Percentiles rank a stretch among this genome's conserved stretches.
Conservation (phyloP, 495 filamentous ascomycete species). For the Penicillium coffeae region DNA sequence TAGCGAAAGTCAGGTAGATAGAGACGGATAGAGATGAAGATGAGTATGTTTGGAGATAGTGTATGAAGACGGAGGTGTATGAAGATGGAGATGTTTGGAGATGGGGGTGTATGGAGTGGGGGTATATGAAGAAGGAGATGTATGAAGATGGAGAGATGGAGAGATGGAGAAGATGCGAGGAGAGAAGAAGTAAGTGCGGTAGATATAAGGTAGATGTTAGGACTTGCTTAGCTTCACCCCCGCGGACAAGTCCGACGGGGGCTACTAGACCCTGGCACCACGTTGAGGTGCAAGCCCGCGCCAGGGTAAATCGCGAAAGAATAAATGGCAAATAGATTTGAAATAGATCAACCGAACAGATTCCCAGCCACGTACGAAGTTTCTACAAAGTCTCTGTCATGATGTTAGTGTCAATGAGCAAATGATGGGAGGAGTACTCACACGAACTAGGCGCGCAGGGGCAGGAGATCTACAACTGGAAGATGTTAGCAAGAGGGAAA, state of each 20-base stretch:
- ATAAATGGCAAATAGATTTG: background rate
- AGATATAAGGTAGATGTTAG: background rate
- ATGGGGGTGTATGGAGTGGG: too few species aligned
- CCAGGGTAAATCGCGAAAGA: conserved; percentile 1
- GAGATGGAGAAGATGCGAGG: background rate
- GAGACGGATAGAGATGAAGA: too few species aligned
- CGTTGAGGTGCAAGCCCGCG: conserved; percentile 1
- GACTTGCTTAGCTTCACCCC: background rate
- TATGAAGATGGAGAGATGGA: background rate
- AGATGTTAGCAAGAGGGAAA: background rate
- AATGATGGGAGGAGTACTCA: background rate
- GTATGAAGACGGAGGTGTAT: too few species aligned
- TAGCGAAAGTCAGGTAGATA: too few species aligned
- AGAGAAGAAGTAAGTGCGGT: background rate
- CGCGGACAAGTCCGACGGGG: background rate
- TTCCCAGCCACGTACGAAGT: background rate
- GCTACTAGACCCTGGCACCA: conserved; percentile 1
- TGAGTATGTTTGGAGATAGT: too few species aligned
- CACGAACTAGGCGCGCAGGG: background rate
- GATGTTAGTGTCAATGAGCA: background rate
- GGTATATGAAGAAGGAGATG: background rate
- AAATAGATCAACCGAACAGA: background rate
- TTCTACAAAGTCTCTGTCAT: background rate
- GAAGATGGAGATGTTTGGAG: too few species aligned
- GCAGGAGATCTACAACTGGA: background rate